These are phyloP conservation scores for Penicillium chermesinum DNA, from an alignment of 495 filamentous ascomycete species.

Conservation along the genomic window DNA sequence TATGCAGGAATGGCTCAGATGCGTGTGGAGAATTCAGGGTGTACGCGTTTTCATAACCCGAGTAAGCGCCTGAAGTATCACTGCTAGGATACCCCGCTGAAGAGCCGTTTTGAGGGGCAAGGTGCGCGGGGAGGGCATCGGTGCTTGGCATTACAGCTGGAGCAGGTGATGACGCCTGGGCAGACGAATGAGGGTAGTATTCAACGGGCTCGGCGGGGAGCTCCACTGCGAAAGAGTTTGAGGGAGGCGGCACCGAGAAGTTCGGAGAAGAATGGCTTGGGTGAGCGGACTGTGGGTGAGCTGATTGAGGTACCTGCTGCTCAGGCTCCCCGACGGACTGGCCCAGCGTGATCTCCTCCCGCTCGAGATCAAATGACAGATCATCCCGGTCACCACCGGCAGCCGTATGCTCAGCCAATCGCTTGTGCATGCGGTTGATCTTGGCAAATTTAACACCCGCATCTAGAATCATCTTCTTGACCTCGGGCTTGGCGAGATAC, in stretches of 20 bases:
- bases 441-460: slow-evolving; percentile 79
- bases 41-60: slow-evolving; percentile 32
- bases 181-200: slow-evolving; percentile 28
- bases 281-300: not conserved
- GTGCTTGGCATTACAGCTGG: slow-evolving; percentile 21
- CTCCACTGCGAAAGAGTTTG: slow-evolving; percentile 54
- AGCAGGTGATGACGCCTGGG: slow-evolving; percentile 22
- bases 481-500: slow-evolving; percentile 69
- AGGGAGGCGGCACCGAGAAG: slow-evolving; percentile 33
- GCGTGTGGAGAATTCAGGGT: slow-evolving; percentile 40
- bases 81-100: slow-evolving; percentile 35
- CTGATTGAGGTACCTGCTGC: not conserved
- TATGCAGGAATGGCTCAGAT: slow-evolving; percentile 35
- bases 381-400: slow-evolving; percentile 28
- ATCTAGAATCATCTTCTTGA: slow-evolving; percentile 67
- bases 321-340: not conserved
- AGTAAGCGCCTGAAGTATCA: slow-evolving; percentile 31
- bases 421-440: slow-evolving; percentile 64
- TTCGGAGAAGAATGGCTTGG: slow-evolving; percentile 8
- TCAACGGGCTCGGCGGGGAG: slow-evolving; percentile 54
- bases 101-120: slow-evolving; percentile 31
- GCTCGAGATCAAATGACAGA: slow-evolving; percentile 23
- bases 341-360: slow-evolving; percentile 20
- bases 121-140: slow-evolving; percentile 30
- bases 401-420: slow-evolving; percentile 36